These are phyloP conservation scores for Elaeis oleifera DNA, from an alignment of 202 grass and related monocot genomes.

Conservation along the genomic window DNA sequence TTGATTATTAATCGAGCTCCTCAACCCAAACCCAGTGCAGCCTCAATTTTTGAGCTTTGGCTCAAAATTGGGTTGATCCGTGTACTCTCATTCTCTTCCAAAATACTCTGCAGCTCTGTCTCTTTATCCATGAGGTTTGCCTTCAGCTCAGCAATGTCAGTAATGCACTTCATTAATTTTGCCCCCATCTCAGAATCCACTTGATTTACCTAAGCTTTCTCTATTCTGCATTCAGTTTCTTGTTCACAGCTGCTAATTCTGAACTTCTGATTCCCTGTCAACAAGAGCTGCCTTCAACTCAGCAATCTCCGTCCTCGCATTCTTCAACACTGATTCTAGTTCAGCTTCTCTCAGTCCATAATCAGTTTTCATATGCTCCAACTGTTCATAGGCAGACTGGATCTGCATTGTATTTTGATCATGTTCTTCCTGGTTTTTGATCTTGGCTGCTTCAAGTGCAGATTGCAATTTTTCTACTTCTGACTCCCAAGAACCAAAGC, in stretches of 20 bases:
- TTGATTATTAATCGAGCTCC: too few relatives aligned
- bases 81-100: conserved; percentile 46
- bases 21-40: too few relatives aligned
- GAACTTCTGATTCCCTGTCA: conserved; percentile 32
- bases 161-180: conserved; percentile 58
- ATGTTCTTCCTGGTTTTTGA: conserved; percentile 46
- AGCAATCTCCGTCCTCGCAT: conserved; percentile 36
- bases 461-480: conserved; percentile 51
- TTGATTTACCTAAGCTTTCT: neutral
- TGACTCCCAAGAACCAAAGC: conserved; percentile 15
- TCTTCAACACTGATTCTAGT: conserved; percentile 28
- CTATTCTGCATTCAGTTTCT: neutral
- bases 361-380: conserved; percentile 38
- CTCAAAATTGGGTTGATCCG: too few relatives aligned
- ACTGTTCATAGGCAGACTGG: conserved; percentile 24
- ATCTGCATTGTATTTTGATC: conserved; percentile 42
- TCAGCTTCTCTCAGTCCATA: conserved; percentile 27
- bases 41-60: too few relatives aligned
- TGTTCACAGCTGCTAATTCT: neutral
- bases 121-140: conserved; percentile 86
- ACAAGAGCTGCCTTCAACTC: conserved; percentile 28
- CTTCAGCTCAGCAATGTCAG: conserved; percentile 48
- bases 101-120: conserved; percentile 63
- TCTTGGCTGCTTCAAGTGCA: conserved; percentile 50
- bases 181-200: conserved; percentile 44